Conservation (phyloP, 208 protist genomes). For the Crithidia acanthocephali region DNA sequence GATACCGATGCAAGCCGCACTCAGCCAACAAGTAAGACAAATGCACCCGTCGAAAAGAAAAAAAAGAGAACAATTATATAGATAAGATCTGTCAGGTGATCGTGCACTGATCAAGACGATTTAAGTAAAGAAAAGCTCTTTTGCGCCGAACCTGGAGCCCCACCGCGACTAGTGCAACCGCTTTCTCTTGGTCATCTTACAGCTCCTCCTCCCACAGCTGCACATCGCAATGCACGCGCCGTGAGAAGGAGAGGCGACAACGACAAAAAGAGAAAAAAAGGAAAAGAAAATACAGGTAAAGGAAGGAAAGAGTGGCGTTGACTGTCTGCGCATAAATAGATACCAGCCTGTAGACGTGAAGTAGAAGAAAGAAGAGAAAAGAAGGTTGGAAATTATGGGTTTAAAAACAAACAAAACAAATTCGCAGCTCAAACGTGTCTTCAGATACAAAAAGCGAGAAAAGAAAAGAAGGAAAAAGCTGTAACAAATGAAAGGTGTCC, state of each 20-base stretch:
- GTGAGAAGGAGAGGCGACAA: not conserved
- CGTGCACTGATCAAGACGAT: too few relatives aligned
- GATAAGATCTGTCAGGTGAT: too few relatives aligned
- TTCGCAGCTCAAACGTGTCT: conserved; percentile 1
- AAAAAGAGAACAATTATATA: too few relatives aligned
- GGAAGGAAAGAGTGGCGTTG: not conserved
- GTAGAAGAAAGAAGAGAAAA: not conserved
- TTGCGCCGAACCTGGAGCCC: not conserved
- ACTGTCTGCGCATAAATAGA: not conserved
- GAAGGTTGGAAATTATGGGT: not conserved
- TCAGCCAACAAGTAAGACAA: too few relatives aligned
- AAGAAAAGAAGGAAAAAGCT: conserved; percentile 5
- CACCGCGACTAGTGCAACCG: too few relatives aligned
- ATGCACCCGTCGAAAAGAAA: too few relatives aligned
- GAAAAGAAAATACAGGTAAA: not conserved
- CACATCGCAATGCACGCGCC: not conserved
- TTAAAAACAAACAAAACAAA: not conserved
- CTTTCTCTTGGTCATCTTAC: not conserved
- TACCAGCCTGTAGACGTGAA: not conserved
- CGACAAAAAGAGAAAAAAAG: not conserved
- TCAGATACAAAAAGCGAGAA: not conserved
- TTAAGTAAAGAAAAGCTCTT: not conserved
- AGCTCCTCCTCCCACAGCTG: not conserved
- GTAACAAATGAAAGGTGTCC: conserved; percentile 1
- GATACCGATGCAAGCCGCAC: too few relatives aligned